Evolutionary conservation across 1,284 basidiomycete genomes (phyloP).

Genomic region (Ustilago lituana): DNA sequence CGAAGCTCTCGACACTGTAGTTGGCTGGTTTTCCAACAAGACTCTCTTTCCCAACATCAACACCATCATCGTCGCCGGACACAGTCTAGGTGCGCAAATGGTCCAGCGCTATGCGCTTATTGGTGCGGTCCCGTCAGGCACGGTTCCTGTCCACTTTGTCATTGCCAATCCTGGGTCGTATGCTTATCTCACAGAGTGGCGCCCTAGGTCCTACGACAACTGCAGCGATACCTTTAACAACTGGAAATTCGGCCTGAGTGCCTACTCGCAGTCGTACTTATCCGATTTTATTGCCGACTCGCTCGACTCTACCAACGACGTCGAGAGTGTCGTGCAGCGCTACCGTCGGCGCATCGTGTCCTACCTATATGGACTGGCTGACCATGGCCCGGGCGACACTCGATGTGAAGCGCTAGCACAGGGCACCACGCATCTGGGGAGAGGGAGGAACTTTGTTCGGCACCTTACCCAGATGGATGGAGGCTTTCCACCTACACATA

Average conservation of each 20-base stretch:
- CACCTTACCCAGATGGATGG: slow-evolving; percentile 34
- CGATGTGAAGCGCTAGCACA: slow-evolving; percentile 46
- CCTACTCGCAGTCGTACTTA: slow-evolving; percentile 42
- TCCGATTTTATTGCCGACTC: slow-evolving; percentile 43
- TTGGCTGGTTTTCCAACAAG: slow-evolving; percentile 42
- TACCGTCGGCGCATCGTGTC: slow-evolving; percentile 42
- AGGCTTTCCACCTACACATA: slow-evolving; percentile 32
- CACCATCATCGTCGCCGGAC: slow-evolving; percentile 51
- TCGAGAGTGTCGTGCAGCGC: slow-evolving; percentile 40
- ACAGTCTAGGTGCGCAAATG: slow-evolving; percentile 50
- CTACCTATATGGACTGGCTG: slow-evolving; percentile 44
- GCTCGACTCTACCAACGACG: slow-evolving; percentile 39
- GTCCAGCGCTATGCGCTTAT: slow-evolving; percentile 52
- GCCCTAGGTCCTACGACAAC: slow-evolving; percentile 24
- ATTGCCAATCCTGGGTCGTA: slow-evolving; percentile 54
- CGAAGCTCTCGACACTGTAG: slow-evolving; percentile 43
- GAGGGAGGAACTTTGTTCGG: slow-evolving; percentile 43
- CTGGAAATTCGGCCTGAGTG: slow-evolving; percentile 50
- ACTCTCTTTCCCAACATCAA: slow-evolving; percentile 44
- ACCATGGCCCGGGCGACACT: slow-evolving; percentile 42
- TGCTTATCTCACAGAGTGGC: slow-evolving; percentile 39
- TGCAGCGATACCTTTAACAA: slow-evolving; percentile 43
- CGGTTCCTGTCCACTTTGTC: slow-evolving; percentile 51
- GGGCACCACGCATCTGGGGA: slow-evolving; percentile 39
- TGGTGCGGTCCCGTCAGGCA: slow-evolving; percentile 38